Conservation (phyloP, 352 stramenopile species). For the Synura sp. region DNA sequence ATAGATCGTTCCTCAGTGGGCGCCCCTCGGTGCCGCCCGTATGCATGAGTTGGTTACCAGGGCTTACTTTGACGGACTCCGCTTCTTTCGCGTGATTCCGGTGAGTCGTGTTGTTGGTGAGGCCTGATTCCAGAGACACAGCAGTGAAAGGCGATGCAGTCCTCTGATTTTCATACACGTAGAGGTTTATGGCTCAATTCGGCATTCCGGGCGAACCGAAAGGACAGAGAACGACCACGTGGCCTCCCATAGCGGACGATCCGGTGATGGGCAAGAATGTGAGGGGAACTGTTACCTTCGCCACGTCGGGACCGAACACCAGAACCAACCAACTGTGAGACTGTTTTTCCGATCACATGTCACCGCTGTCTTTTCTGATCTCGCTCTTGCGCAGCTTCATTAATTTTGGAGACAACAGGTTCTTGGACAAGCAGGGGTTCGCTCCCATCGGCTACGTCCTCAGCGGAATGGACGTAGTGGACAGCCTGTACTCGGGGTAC, state of each 20-base stretch:
- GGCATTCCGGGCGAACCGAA: neutral
- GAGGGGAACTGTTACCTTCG: conserved; percentile 64
- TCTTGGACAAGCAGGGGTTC: conserved; percentile 52
- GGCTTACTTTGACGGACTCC: conserved; percentile 53
- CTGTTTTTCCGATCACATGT: neutral
- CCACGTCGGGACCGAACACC: conserved; percentile 65
- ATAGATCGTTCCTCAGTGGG: conserved; percentile 55
- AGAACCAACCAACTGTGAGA: conserved; percentile 50
- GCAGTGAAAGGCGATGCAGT: too few species aligned
- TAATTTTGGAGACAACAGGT: conserved; percentile 60
- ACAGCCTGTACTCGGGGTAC: conserved; percentile 44
- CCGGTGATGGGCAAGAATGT: conserved; percentile 54
- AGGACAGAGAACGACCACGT: conserved; percentile 43
- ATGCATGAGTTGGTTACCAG: conserved; percentile 56
- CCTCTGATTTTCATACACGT: too few species aligned
- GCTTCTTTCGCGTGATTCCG: conserved; percentile 59
- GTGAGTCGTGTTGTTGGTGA: too few species aligned
- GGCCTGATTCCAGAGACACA: too few species aligned
- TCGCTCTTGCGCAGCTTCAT: too few species aligned
- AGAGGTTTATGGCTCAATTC: conserved; percentile 24
- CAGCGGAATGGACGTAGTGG: conserved; percentile 48
- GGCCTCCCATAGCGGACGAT: conserved; percentile 53
- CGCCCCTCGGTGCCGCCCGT: conserved; percentile 54
- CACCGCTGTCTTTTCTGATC: conserved; percentile 56
- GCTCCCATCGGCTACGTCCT: conserved; percentile 53